Evolutionary conservation across 345 rosid species (phyloP), one percentile per base, ranked within the genome.

Genomic region (Lepidium aucheri): DNA sequence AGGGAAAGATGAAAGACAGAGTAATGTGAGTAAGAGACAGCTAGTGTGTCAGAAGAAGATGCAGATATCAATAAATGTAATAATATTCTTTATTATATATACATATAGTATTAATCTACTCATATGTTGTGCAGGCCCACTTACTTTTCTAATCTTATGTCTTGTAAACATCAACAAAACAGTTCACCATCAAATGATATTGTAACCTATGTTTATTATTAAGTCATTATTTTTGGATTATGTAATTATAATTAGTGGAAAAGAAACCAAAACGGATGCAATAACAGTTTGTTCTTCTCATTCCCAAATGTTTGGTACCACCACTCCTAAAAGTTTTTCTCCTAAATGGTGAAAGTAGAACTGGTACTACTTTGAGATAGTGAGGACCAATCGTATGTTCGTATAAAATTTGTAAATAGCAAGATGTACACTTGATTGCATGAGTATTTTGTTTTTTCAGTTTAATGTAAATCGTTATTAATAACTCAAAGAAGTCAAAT

Each of bases 1-100:
- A 32, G 77, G 72, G 73, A 67, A 73, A 65, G 67, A 66, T 43
- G 50, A 66, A 73, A 60, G 73, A 73, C 63, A 67, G 72, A 10
- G 51, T 53, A 73, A 67, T 59, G 49, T 43, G 72, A 66, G 73
- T 11, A 52, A 53, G 67, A 73, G 68, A 73, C 77, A 73, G 77
- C 77, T 73, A 60, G 17, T 73, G 58, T 73, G 77, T 67, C 77
- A 73, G 77, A 73, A 52, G 5, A 59, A 52, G 3, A 59, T 50
- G 65, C 60, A 40, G 57, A 40, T 65, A 65, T 53, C 65, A 39
- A 65, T 64, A 57, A 57, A 63, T 64, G 51, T 17, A 16, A 15
- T 68, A n/a, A 18, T 17, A 17, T 7, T 28, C 32, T 28, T 28
- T 54, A 15, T 28, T 50, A 16, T 13, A 8, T 28, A 53, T 2